Conservation (phyloP, 2,329 filamentous ascomycete species). For the Fusarium oligoseptatum region DNA sequence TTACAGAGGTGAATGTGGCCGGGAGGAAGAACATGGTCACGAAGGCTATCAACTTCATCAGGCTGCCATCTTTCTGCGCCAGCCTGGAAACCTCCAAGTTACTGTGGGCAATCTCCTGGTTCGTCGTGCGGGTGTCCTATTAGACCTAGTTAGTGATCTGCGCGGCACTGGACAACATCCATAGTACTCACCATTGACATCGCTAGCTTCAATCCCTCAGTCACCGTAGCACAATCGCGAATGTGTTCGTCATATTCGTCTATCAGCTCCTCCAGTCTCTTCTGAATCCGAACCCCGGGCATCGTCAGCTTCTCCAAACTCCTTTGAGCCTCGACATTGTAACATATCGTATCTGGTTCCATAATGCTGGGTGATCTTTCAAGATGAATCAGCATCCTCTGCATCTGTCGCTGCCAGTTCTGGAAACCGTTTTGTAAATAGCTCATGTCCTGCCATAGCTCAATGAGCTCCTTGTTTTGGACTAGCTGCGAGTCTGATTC, state of each 20-base stretch:
- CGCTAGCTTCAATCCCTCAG: background rate
- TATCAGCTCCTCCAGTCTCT: background rate
- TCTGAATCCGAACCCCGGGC: background rate
- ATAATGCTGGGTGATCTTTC: rapidly evolving
- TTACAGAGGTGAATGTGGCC: slow-evolving; percentile 11
- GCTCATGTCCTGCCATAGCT: slow-evolving; percentile 1
- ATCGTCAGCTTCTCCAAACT: background rate
- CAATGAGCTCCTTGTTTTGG: background rate
- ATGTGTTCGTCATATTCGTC: slow-evolving; percentile 18
- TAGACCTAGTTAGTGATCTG: background rate
- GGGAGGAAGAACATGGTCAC: slow-evolving; percentile 16
- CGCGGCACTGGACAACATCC: background rate
- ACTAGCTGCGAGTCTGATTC: rapidly evolving
- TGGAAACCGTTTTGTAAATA: background rate
- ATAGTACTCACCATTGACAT: slow-evolving; percentile 1
- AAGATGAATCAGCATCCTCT: background rate
- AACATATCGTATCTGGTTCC: rapidly evolving
- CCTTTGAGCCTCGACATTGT: rapidly evolving
- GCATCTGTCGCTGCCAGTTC: slow-evolving; percentile 18
- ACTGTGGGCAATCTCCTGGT: slow-evolving; percentile 2
- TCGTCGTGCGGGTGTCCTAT: background rate
- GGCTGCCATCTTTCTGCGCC: background rate
- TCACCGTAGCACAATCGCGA: background rate
- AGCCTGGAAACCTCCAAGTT: background rate
- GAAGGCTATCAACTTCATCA: slow-evolving; percentile 11